A percentile compares a stretch with the other conserved stretches of the same genome.
phyloP scores from a whole-genome alignment of 1,284 basidiomycete genomes.

The Boletus smithii region DNA sequence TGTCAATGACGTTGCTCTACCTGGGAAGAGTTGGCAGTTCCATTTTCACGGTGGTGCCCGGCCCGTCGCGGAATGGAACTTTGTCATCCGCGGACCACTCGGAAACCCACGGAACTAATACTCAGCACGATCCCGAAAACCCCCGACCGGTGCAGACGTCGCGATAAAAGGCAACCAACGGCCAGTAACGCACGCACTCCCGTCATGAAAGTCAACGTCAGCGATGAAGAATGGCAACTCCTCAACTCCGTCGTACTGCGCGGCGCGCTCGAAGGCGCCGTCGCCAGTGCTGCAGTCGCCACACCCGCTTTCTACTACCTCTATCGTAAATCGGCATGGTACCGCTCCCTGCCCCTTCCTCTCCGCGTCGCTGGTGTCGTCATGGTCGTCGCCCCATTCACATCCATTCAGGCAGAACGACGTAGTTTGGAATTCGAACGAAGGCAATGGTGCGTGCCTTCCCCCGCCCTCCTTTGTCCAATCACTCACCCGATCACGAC shows the following conservation, averaged over 20 bases:
- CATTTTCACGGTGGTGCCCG: no score
- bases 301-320: slow-evolving; percentile 58
- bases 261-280: slow-evolving; percentile 64
- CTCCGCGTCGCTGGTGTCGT: slow-evolving; percentile 78
- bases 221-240: slow-evolving; percentile 48
- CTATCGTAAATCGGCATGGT: slow-evolving; percentile 57
- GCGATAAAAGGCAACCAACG: neutral
- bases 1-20: no score
- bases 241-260: slow-evolving; percentile 54
- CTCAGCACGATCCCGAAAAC: neutral
- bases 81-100: neutral
- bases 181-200: neutral
- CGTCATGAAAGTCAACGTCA: slow-evolving; percentile 41
- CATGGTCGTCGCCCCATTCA: slow-evolving; percentile 63
- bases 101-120: slow-evolving; percentile 5
- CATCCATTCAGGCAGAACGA: slow-evolving; percentile 79
- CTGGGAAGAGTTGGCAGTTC: no score
- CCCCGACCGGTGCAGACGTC: no score
- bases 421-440: slow-evolving; percentile 73
- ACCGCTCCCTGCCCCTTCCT: slow-evolving; percentile 68
- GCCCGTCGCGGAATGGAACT: no score
- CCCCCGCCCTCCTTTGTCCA: neutral
- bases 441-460: slow-evolving; percentile 26
- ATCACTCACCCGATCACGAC: neutral
- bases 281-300: slow-evolving; percentile 50